phyloP scores from a whole-genome alignment of 495 filamentous ascomycete species.

The Neurospora pannonica region DNA sequence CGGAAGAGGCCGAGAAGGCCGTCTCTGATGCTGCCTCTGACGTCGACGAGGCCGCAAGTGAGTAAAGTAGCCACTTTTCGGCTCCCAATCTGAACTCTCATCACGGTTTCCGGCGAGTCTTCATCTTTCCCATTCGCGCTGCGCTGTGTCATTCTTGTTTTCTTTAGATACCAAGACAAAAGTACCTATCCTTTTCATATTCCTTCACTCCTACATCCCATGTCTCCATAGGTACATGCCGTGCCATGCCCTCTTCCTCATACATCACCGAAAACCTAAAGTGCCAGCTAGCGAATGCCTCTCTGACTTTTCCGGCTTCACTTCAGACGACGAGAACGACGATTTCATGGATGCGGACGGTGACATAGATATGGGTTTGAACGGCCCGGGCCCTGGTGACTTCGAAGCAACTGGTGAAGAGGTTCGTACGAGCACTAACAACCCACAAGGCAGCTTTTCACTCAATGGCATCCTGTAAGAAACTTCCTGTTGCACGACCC shows the following conservation, averaged over 20 bases:
- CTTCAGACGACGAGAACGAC: neutral
- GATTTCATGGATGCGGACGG: neutral
- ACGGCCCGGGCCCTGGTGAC: neutral
- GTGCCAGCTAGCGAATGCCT: neutral
- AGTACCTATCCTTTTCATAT: neutral
- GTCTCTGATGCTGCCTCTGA: constrained; percentile 2
- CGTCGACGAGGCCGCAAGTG: constrained; percentile 11
- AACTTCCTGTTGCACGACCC: neutral
- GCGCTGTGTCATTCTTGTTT: neutral
- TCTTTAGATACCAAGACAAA: neutral
- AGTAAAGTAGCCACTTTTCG: constrained; percentile 4
- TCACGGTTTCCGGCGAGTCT: neutral
- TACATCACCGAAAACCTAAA: neutral
- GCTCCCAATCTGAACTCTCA: neutral
- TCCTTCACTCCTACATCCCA: neutral
- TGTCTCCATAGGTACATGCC: neutral
- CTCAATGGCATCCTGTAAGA: neutral
- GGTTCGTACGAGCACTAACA: neutral
- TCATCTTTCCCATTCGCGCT: neutral
- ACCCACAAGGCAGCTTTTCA: neutral
- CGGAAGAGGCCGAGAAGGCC: constrained; percentile 10
- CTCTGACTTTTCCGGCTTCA: neutral
- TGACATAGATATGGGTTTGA: neutral
- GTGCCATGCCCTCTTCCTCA: neutral
- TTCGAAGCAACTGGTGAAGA: neutral